These are phyloP conservation scores for Amyloporia xantha DNA, from an alignment of 768 basidiomycete species.

Conservation along the genomic window DNA sequence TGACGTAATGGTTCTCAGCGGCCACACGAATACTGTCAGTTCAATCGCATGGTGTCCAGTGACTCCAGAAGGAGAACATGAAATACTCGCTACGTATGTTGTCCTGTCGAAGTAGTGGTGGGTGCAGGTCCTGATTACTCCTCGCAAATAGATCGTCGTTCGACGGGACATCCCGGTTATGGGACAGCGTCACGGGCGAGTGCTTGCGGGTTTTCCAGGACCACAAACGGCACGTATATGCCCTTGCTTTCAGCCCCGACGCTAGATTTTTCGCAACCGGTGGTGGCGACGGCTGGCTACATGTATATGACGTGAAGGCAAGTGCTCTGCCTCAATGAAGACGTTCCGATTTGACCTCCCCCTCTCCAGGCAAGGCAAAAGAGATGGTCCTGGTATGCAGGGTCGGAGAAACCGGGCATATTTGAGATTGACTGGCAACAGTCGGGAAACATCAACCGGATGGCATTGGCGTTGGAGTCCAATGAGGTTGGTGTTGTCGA, in stretches of 20 bases:
- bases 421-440: conserved; percentile 77
- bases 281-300: conserved; percentile 70
- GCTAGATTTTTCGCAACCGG: conserved; percentile 71
- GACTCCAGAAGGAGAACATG: conserved; percentile 40
- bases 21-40: conserved; percentile 62
- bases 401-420: conserved; percentile 51
- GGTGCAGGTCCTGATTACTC: neutral
- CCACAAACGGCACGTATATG: conserved; percentile 67
- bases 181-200: conserved; percentile 74
- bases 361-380: conserved; percentile 32
- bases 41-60: conserved; percentile 65
- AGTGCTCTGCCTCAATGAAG: conserved; percentile 12
- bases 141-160: conserved; percentile 58
- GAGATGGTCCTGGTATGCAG: conserved; percentile 60
- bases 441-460: conserved; percentile 45
- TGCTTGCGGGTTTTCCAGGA: conserved; percentile 69
- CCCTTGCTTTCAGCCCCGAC: conserved; percentile 68
- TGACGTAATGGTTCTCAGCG: conserved; percentile 39
- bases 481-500: conserved; percentile 65
- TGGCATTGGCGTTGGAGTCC: conserved; percentile 66
- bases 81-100: conserved; percentile 66
- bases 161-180: conserved; percentile 73
- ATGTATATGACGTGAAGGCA: conserved; percentile 66
- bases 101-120: conserved; percentile 1
- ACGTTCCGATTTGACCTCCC: neutral